Percentiles rank a stretch among this genome's conserved stretches.
These are phyloP conservation scores for Aureobasidium vineae DNA, from an alignment of 2,329 filamentous ascomycete species.

Conservation along the genomic window DNA sequence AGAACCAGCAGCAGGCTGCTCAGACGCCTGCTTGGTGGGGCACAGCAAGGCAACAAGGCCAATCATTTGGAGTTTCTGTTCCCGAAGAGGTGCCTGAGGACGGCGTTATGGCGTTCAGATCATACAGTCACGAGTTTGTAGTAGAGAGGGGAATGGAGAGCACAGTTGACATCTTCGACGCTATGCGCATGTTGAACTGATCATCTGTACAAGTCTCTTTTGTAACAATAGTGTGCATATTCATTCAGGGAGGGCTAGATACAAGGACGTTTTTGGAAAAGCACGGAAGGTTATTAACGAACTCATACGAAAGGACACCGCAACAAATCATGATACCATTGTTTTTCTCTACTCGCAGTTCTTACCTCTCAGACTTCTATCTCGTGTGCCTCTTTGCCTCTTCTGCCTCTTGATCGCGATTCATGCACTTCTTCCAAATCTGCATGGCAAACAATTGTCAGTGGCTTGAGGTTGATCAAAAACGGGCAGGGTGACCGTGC, in stretches of 20 bases:
- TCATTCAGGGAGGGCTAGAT: neutral
- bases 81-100: conserved; percentile 8
- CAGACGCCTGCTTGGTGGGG: conserved; percentile 19
- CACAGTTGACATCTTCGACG: conserved; percentile 18
- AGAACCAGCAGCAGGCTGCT: neutral
- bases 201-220: neutral
- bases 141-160: conserved; percentile 8
- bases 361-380: neutral
- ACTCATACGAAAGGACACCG: neutral
- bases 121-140: neutral
- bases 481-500: neutral
- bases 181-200: conserved; percentile 7
- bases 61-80: neutral
- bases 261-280: neutral
- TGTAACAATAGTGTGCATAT: neutral
- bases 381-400: neutral
- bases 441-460: neutral
- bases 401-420: neutral
- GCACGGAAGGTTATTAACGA: neutral
- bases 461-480: neutral
- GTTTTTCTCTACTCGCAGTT: too few species aligned
- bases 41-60: neutral
- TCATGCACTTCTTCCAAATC: neutral
- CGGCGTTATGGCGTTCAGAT: neutral
- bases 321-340: neutral